Evolutionary conservation across 495 filamentous ascomycete species (phyloP), one percentile per base, ranked within the genome.

Genomic region (Aspergillus coremiiformis): DNA sequence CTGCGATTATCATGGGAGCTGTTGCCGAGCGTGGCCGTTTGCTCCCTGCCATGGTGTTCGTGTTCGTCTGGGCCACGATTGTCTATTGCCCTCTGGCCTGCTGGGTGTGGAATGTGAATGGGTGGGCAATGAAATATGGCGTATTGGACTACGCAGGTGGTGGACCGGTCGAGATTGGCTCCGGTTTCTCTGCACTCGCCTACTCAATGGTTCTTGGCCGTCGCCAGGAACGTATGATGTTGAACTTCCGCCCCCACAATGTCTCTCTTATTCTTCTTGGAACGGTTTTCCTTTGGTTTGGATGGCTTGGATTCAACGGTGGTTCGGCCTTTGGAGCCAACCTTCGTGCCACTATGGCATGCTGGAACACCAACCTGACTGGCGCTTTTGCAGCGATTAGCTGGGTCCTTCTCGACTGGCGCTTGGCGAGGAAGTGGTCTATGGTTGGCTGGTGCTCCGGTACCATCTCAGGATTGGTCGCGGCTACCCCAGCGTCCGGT

Each of bases 361-460:
- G 89, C 81, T 96, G 91, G 89, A 96, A 96, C 78, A 85, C 86
- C 37, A 96, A 94, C 73, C 62, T 97, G 59, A 91, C 90, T 20
- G 93, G 90, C 54, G 87, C 86, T 61, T 92, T 96, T 56, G 91
- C 78, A 19, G 85, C 87, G 44, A 85, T 89, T 52, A 85, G 89
- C 44, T 98, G 93, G 93, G 83, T 85, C 55, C 63, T 98, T 42
- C 87, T 96, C 61, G 93, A 98, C 76, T 98, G 83, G 81, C 83
- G 93, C 44, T 78, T 98, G 41, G 93, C 94, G 42, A 84, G 84
- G 67, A 98, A 98, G 76, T 97, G 93, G 93, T 96, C 92, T 2
- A 95, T 97, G 79, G 93, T 98, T 60, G 93, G 93, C 48, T 96
- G 93, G 87, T 98, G 93, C 71, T 98, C 93, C 21, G 93, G 93